Evolutionary conservation across 2,329 filamentous ascomycete genomes (phyloP), one percentile per base, ranked within the genome.

Genomic region (Gliomastix tumulicola): DNA sequence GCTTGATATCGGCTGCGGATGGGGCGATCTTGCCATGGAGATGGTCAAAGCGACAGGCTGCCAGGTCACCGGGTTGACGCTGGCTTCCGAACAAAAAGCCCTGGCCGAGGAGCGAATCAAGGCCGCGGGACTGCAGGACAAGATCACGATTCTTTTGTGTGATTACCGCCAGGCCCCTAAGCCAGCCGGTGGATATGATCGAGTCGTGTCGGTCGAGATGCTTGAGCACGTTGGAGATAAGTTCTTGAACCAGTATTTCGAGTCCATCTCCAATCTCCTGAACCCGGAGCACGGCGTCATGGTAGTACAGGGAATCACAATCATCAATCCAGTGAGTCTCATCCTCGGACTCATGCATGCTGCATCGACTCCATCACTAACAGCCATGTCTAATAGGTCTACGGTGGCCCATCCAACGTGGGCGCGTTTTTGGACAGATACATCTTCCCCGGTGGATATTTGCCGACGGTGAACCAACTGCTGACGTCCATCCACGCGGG

Each of bases 201-300:
- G 85, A 53, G 66, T 87, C 7, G 68, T 87, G 7, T 84, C 79
- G 5, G 84, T 87, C 40, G 84, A 88, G 52, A 88, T 88, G 84
- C 63, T 87, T 17, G 84, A 88, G 60, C 79, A 79, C 2, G 83
- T 87, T 0, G 83, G 83, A 4, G 8, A 34, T 9, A 16, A 34
- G 32, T 86, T 76, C 46, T 56, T 88, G 21, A 65, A 69, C 16
- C 80, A 73, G 3, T 88, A 86, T 51, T 88, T 88, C 51, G 59
- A 64, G 15, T 76, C 73, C 44, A 66, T 88, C 35, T 64, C n/a
- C n/a, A n/a, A n/a, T n/a, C n/a, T n/a, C n/a, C n/a, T n/a, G n/a
- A n/a, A n/a, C n/a, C n/a, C n/a, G n/a, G n/a, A n/a, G n/a, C n/a
- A n/a, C n/a, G n/a, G n/a, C n/a, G n/a, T n/a, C n/a, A n/a, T n/a